These are phyloP conservation scores for Nitzschia putrida DNA, from an alignment of 108 stramenopile species.

Conservation along the genomic window DNA sequence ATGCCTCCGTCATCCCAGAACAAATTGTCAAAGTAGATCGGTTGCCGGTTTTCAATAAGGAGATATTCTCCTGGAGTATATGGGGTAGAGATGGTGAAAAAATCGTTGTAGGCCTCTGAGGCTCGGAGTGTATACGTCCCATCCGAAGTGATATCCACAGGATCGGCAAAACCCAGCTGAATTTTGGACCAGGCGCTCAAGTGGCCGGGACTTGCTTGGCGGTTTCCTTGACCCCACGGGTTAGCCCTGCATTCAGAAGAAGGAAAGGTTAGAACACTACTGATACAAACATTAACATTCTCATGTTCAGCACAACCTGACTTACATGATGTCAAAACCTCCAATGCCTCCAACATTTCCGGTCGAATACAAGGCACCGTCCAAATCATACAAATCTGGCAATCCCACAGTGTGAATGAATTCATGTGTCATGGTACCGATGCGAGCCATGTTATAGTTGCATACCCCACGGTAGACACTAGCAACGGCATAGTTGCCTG, in stretches of 20 bases:
- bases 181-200: constrained; percentile 53
- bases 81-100: constrained; percentile 47
- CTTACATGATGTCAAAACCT: constrained; percentile 32
- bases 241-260: background rate
- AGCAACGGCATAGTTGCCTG: constrained; percentile 44
- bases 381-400: constrained; percentile 40
- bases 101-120: constrained; percentile 40
- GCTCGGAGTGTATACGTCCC: constrained; percentile 50
- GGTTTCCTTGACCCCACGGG: background rate
- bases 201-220: constrained; percentile 31
- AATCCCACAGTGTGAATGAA: constrained; percentile 26
- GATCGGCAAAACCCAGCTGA: constrained; percentile 53
- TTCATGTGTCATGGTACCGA: constrained; percentile 40
- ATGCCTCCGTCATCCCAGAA: constrained; percentile 53
- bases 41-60: constrained; percentile 77
- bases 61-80: constrained; percentile 60
- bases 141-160: constrained; percentile 39
- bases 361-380: background rate
- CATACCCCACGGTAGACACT: constrained; percentile 35
- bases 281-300: background rate
- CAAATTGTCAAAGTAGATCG: constrained; percentile 41
- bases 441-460: constrained; percentile 7
- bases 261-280: background rate
- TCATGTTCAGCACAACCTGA: background rate
- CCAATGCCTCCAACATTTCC: constrained; percentile 24